These are phyloP conservation scores for Tetrapisispora phaffii DNA, from an alignment of 805 yeast species.

Conservation along the genomic window DNA sequence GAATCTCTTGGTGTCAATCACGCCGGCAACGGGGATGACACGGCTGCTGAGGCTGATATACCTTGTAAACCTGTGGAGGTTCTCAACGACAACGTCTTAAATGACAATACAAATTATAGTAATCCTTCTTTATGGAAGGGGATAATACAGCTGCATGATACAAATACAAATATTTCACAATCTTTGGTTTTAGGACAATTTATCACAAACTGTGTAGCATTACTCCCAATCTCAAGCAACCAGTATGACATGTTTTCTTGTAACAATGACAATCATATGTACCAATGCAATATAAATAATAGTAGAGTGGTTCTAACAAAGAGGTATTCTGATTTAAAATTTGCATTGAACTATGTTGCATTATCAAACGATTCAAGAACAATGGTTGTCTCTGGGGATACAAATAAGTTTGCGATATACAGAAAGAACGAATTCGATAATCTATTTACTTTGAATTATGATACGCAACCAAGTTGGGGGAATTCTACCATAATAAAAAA, in stretches of 20 bases:
- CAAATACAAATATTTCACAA: slow-evolving; percentile 36
- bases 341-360: slow-evolving; percentile 67
- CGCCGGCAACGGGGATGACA: slow-evolving; percentile 3
- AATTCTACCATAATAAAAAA: slow-evolving; percentile 21
- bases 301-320: slow-evolving; percentile 36
- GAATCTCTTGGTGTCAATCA: slow-evolving; percentile 2
- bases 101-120: slow-evolving; percentile 24
- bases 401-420: slow-evolving; percentile 49
- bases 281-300: slow-evolving; percentile 48
- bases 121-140: slow-evolving; percentile 44
- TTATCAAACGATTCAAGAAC: slow-evolving; percentile 53
- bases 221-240: slow-evolving; percentile 36
- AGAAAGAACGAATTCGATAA: slow-evolving; percentile 29
- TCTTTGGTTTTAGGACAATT: slow-evolving; percentile 63
- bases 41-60: no score
- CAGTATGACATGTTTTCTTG: slow-evolving; percentile 57
- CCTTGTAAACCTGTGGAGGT: slow-evolving; percentile 23
- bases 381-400: slow-evolving; percentile 68
- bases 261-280: slow-evolving; percentile 71
- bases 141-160: slow-evolving; percentile 32
- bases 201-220: slow-evolving; percentile 70
- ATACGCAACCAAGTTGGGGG: slow-evolving; percentile 24
- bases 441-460: slow-evolving; percentile 22
- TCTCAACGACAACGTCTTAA: slow-evolving; percentile 22
- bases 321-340: slow-evolving; percentile 42